Base-by-base conservation (phyloP, 1,139 yeast genomes). In the Ogataea hybrid region DNA sequence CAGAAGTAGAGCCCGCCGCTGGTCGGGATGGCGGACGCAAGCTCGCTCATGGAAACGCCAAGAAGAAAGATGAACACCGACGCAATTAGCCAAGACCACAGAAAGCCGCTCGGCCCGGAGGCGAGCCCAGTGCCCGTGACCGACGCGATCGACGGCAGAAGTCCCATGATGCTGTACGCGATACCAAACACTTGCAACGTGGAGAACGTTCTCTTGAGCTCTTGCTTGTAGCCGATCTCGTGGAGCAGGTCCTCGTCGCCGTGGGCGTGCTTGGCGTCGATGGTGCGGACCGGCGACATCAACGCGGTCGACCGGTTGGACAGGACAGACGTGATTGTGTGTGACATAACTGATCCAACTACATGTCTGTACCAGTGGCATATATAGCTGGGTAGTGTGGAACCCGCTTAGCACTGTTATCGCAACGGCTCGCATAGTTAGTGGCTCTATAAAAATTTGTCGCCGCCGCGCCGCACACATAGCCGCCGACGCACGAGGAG, bases 11-110 rank as follows among this genome's bases (percentile, higher is more conserved):
- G 67, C 4, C 88, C 89, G 41, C 89, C 89, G 16, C 81, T 71
- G 2, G 89, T 82, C 34, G 89, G 89, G 53, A 79, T 76, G 6
- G 85, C 73, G 23, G 81, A 73, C 5, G 81, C 82, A 42, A 81
- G 62, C 51, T 81, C 81, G 3, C 84, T 73, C 71, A 83, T 75
- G 2, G 81, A 69, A 9, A 70, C 48, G 21, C 82, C 83, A 29
- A 76, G 69, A 15, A 67, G 60, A 37, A 74, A 61, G 42, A 79
- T 73, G 48, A 79, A 76, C 27, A 73, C 40, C 40, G 77, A 70
- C 37, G 81, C 71, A 6, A 73, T 54, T 29, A 79, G 63, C 87
- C 87, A 81, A 5, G 84, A 80, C 84, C 85, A 79, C 5, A 79
- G 70, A 49, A 78, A 67, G 3, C 85, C 83, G 10, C 69, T 74